Base-by-base conservation (phyloP, 1,284 basidiomycete species). In the Pulchroboletus neoregius region DNA sequence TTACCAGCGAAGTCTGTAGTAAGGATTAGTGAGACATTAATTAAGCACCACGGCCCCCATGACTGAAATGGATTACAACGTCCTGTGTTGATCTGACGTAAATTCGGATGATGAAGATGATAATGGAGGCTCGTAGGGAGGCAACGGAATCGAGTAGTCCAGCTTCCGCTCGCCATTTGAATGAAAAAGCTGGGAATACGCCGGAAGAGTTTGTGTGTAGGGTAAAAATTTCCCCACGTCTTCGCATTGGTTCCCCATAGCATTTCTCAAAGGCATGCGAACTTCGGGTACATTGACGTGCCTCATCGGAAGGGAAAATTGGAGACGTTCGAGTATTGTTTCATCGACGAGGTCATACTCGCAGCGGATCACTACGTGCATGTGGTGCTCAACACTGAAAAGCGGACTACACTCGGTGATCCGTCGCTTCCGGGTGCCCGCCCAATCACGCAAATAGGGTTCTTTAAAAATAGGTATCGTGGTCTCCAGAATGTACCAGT, bases 161-260 rank as follows among this genome's bases (percentile, higher is more conserved):
- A 85, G 71, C 65, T 79, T 84, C 43, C 75, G 73, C 47, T 87
- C 80, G 15, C 88, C 87, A 55, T 87, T 84, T 18, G 71, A 58
- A 57, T 89, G 68, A 64, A 81, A 91, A 15, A 91, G 71, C 50
- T 87, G 83, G 2, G 83, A 86, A 60, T 91, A 91, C 4, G 82
- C 75, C 2, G 87, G 88, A 12, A 89, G 76, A 23, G 62, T 65
- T 10, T 68, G 67, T 6, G 70, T 56, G 50, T 68, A 69, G 13
- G 66, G 67, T 44, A 51, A 44, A 51, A 49, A 59, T 33, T 46
- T 55, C 27, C 26, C 45, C n/a, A 32, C 26, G 34, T 58, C 58
- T 48, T 43, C 55, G 9, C 23, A 15, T 35, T 46, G 46, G 37
- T 33, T 50, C 32, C 27, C 52, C 38, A 33, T 40, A 26, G 10